A percentile compares a stretch with the other conserved stretches of the same genome.
Conservation (phyloP, 1,139 yeast species). For the Blastobotrys capitulatus region DNA sequence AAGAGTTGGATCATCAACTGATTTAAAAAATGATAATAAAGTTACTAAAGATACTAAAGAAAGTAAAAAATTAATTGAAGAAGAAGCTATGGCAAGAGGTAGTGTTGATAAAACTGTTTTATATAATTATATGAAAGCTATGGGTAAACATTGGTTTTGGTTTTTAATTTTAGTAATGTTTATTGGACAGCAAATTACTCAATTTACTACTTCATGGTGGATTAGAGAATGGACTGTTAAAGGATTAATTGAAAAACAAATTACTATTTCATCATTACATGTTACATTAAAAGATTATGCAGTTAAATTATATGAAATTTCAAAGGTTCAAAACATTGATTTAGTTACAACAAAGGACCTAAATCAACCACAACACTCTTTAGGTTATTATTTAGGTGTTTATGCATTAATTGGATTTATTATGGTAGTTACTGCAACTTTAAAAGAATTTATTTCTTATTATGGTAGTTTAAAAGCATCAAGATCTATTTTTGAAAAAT, state of each 20-base stretch:
- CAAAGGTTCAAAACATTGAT: not conserved
- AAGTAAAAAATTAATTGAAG: constrained; percentile 47
- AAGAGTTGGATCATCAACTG: constrained; percentile 37
- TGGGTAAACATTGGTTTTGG: constrained; percentile 59
- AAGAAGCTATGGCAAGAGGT: constrained; percentile 81
- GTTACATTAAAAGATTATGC: not conserved
- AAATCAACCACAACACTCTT: constrained; percentile 28
- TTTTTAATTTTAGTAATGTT: constrained; percentile 42
- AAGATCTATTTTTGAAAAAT: constrained; percentile 59
- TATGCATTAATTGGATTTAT: constrained; percentile 68
- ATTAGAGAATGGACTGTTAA: constrained; percentile 64
- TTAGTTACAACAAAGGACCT: too few relatives aligned
- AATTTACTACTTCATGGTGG: constrained; percentile 78
- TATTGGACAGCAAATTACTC: constrained; percentile 50
- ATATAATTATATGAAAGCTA: constrained; percentile 53
- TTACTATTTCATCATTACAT: not conserved
- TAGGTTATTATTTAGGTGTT: constrained; percentile 59
- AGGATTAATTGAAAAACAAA: constrained; percentile 8
- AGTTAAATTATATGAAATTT: not conserved
- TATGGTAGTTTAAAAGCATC: constrained; percentile 77
- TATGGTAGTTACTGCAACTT: constrained; percentile 50
- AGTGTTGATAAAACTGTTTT: constrained; percentile 70
- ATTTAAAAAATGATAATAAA: constrained; percentile 19
- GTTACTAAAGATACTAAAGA: constrained; percentile 35
- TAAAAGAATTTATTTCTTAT: constrained; percentile 58